Conservation (phyloP, 1,284 basidiomycete genomes). For the Anthracocystis walkeri region DNA sequence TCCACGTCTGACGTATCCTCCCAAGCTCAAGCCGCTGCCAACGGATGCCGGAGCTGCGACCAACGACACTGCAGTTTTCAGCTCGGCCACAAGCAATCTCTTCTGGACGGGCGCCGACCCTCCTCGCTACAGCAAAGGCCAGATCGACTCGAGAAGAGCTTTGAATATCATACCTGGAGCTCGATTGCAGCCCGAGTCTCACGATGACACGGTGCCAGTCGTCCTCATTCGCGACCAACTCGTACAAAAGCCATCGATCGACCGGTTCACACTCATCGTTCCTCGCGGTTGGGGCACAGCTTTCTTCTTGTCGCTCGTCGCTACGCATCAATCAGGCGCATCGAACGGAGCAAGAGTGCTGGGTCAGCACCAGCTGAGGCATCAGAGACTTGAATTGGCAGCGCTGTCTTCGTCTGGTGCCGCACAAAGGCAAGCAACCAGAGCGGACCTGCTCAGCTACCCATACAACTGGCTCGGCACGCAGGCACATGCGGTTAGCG, state of each 20-base stretch:
- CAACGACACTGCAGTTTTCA: neutral
- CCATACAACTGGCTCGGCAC: constrained; percentile 60
- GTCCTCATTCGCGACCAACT: constrained; percentile 44
- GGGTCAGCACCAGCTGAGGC: constrained; percentile 59
- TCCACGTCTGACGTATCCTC: constrained; percentile 61
- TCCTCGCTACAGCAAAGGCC: constrained; percentile 60
- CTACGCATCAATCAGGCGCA: constrained; percentile 51
- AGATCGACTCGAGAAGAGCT: constrained; percentile 61
- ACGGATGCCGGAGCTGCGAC: neutral
- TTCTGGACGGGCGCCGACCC: constrained; percentile 30
- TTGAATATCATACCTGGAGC: constrained; percentile 39
- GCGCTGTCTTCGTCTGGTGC: constrained; percentile 21
- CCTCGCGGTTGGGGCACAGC: constrained; percentile 66
- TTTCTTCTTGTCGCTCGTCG: constrained; percentile 63
- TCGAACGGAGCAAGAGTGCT: constrained; percentile 53
- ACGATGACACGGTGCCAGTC: constrained; percentile 58
- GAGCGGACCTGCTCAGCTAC: constrained; percentile 35
- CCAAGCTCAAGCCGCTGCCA: constrained; percentile 31
- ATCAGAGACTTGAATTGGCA: constrained; percentile 47
- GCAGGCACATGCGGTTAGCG: constrained; percentile 29
- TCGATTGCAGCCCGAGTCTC: constrained; percentile 43
- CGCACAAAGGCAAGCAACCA: neutral
- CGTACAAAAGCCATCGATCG: constrained; percentile 24
- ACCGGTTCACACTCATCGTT: constrained; percentile 58
- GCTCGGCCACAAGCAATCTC: constrained; percentile 13